Conservation (phyloP, 805 yeast species). For the Schizosaccharomyces japonicus region DNA sequence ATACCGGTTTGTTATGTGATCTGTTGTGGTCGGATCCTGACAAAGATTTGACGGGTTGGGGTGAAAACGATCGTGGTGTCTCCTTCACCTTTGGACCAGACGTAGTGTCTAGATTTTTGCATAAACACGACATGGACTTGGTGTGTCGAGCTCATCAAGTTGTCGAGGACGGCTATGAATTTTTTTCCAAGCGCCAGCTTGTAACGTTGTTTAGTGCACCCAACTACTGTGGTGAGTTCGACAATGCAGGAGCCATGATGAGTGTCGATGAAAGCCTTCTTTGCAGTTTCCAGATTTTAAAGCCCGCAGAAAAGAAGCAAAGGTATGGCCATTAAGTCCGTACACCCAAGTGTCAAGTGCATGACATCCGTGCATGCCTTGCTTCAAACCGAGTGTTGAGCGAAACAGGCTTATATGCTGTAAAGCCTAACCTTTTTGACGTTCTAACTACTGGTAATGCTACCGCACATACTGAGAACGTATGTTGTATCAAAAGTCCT, state of each 20-base stretch:
- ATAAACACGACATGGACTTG: conserved; percentile 92
- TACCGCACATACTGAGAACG: too few relatives aligned
- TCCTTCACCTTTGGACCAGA: conserved; percentile 99
- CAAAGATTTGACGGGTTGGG: conserved; percentile 95
- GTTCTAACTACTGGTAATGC: too few relatives aligned
- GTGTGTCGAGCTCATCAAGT: conserved; percentile 98
- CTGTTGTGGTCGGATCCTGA: conserved; percentile 97
- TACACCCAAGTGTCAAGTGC: too few relatives aligned
- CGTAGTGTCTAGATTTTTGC: conserved; percentile 84
- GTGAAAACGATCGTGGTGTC: conserved; percentile 96
- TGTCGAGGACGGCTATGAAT: conserved; percentile 96
- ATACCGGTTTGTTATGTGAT: conserved; percentile 88
- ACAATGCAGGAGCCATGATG: conserved; percentile 99
- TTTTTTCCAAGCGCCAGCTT: conserved; percentile 82
- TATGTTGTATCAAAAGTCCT: too few relatives aligned
- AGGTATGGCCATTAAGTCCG: conserved; percentile 29
- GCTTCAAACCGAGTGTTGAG: too few relatives aligned
- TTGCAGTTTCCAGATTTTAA: conserved; percentile 77
- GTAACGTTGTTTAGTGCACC: conserved; percentile 93
- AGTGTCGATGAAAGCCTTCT: conserved; percentile 86
- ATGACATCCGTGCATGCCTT: too few relatives aligned
- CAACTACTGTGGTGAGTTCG: conserved; percentile 88
- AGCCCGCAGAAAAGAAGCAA: conserved; percentile 92
- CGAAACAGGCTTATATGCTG: conserved; percentile 4
- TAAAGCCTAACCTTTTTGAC: too few relatives aligned